A percentile compares a stretch with the other conserved stretches of the same genome.
These are phyloP conservation scores for Eimeria falciformis DNA, from an alignment of 169 alveolate species.

Conservation along the genomic window DNA sequence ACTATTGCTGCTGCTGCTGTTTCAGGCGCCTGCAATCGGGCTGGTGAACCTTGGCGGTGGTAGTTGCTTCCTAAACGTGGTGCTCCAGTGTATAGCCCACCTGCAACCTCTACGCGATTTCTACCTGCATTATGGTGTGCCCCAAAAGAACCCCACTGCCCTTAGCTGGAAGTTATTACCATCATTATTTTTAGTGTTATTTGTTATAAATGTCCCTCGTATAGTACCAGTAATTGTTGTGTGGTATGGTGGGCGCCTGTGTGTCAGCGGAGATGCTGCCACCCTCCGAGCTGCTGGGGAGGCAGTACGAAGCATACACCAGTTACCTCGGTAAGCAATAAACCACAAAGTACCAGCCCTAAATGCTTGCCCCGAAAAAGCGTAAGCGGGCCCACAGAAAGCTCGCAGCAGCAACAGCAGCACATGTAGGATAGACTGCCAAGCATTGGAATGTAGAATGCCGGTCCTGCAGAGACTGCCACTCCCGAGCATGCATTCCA, in stretches of 20 bases:
- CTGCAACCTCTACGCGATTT: constrained; percentile 76
- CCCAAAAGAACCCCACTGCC: too few relatives aligned
- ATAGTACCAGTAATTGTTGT: too few relatives aligned
- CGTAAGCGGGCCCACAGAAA: not conserved
- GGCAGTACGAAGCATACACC: constrained; percentile 73
- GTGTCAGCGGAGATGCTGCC: constrained; percentile 69
- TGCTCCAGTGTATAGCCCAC: constrained; percentile 75
- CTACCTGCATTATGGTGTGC: constrained; percentile 71
- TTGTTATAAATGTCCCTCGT: too few relatives aligned
- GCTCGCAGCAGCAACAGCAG: not conserved
- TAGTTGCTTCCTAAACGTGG: constrained; percentile 76
- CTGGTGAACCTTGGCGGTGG: constrained; percentile 77
- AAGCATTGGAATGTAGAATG: too few relatives aligned
- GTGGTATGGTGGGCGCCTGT: too few relatives aligned
- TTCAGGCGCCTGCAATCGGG: constrained; percentile 65
- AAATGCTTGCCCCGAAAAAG: not conserved
- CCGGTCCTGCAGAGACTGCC: too few relatives aligned
- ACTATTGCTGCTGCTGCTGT: not conserved
- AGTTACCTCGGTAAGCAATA: constrained; percentile 41
- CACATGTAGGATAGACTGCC: not conserved
- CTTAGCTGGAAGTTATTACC: too few relatives aligned
- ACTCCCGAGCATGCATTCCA: too few relatives aligned
- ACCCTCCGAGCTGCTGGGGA: constrained; percentile 56
- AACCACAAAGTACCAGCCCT: too few relatives aligned
- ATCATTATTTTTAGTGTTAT: too few relatives aligned